A percentile compares a stretch with the other conserved stretches of the same genome.
Evolutionary conservation across 2,329 filamentous ascomycete species (phyloP).

Genomic region (Aspergillus sp.): DNA sequence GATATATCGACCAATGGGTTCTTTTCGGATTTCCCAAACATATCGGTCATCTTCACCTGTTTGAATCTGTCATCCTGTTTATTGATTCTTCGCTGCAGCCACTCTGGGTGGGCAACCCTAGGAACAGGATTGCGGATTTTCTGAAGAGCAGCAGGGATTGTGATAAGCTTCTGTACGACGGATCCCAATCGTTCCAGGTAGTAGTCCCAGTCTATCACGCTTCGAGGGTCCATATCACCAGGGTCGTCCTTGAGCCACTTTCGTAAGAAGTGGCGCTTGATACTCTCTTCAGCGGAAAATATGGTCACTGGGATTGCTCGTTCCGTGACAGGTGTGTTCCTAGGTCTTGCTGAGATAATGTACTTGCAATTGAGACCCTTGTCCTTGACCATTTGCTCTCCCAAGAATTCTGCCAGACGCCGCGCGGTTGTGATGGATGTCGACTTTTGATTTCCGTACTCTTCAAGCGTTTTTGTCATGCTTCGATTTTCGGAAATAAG

Average conservation of each 20-base stretch:
- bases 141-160: slow-evolving; percentile 93
- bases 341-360: slow-evolving; percentile 87
- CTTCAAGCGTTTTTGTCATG: slow-evolving; percentile 95
- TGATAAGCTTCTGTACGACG: slow-evolving; percentile 98
- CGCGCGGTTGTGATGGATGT: slow-evolving; percentile 99
- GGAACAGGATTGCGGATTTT: slow-evolving; percentile 94
- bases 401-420: slow-evolving; percentile 90
- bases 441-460: slow-evolving; percentile 93
- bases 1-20: slow-evolving; percentile 71
- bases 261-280: slow-evolving; percentile 84
- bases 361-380: slow-evolving; percentile 99
- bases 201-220: slow-evolving; percentile 93
- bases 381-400: slow-evolving; percentile 98
- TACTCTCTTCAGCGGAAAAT: slow-evolving; percentile 85
- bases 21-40: slow-evolving; percentile 66
- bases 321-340: slow-evolving; percentile 89
- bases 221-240: slow-evolving; percentile 82
- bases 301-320: slow-evolving; percentile 93
- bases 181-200: slow-evolving; percentile 94
- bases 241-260: slow-evolving; percentile 97
- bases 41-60: slow-evolving; percentile 96
- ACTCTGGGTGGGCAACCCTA: slow-evolving; percentile 89
- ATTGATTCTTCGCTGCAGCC: slow-evolving; percentile 90
- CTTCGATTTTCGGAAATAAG: slow-evolving; percentile 99
- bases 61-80: slow-evolving; percentile 97